Evolutionary conservation across 495 filamentous ascomycete species (phyloP).

Genomic region (Penicillium odoratum): DNA sequence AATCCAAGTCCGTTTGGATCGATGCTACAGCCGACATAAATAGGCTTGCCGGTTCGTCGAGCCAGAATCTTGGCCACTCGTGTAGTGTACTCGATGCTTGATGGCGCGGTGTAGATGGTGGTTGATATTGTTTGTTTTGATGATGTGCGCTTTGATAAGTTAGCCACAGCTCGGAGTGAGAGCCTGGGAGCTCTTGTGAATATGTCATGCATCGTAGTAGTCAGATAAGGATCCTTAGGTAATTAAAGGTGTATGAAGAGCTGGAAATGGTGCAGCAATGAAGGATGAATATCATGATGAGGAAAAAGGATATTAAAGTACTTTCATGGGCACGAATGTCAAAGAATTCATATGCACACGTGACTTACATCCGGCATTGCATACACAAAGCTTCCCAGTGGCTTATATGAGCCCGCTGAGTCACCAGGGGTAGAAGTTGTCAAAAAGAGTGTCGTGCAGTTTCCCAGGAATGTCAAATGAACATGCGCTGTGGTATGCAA

Average conservation of each 20-base stretch:
- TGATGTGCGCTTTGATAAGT: slow-evolving; percentile 34
- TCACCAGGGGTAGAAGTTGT: slow-evolving; percentile 68
- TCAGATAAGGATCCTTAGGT: too few relatives aligned
- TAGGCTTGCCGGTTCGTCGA: slow-evolving; percentile 63
- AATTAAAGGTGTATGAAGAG: neutral
- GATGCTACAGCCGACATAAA: slow-evolving; percentile 79
- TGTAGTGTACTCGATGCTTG: slow-evolving; percentile 81
- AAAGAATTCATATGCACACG: neutral
- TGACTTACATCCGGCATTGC: slow-evolving; percentile 82
- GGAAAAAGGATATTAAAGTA: neutral
- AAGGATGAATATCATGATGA: neutral
- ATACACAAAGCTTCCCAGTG: slow-evolving; percentile 78
- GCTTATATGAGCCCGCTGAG: slow-evolving; percentile 36
- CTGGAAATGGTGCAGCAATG: neutral
- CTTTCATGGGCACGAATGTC: neutral
- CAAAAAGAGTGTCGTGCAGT: slow-evolving; percentile 71
- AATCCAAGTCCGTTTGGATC: slow-evolving; percentile 63
- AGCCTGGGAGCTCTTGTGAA: neutral
- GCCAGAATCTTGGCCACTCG: slow-evolving; percentile 81
- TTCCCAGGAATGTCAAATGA: slow-evolving; percentile 66
- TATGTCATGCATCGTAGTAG: neutral
- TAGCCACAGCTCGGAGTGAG: neutral
- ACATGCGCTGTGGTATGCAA: slow-evolving; percentile 78
- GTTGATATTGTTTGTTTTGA: slow-evolving; percentile 62
- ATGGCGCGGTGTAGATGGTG: slow-evolving; percentile 69